A percentile compares a stretch with the other conserved stretches of the same genome.
Conservation (phyloP, 352 stramenopile species). For the Pythium dissotocum region DNA sequence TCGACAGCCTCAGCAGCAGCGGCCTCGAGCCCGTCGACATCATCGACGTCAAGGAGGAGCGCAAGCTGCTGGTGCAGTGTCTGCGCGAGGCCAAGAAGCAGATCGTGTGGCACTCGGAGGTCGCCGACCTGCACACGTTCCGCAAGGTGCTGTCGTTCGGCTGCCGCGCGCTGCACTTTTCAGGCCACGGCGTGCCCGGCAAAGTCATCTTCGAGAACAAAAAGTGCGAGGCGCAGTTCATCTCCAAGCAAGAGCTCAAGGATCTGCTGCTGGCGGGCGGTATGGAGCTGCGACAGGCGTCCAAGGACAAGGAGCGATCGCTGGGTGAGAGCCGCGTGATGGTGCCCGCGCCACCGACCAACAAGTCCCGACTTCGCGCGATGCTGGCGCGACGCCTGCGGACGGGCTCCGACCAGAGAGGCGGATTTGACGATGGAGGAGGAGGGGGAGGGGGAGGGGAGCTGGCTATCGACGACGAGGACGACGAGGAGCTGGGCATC, state of each 20-base stretch:
- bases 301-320: conserved; percentile 7
- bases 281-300: conserved; percentile 31
- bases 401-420: background rate
- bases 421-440: background rate
- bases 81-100: conserved; percentile 62
- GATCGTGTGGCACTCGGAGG: conserved; percentile 77
- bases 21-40: conserved; percentile 82
- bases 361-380: conserved; percentile 19
- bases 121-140: conserved; percentile 80
- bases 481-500: conserved; percentile 18
- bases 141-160: conserved; percentile 79
- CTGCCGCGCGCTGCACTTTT: conserved; percentile 79
- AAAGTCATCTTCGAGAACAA: conserved; percentile 84
- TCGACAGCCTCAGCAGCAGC: conserved; percentile 29
- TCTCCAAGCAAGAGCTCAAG: conserved; percentile 78
- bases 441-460: background rate
- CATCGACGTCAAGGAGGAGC: conserved; percentile 81
- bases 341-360: background rate
- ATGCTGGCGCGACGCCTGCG: conserved; percentile 16
- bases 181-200: conserved; percentile 68
- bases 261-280: conserved; percentile 72
- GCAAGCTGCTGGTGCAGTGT: conserved; percentile 71
- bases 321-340: conserved; percentile 2
- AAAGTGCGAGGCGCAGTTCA: conserved; percentile 81
- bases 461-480: conserved; percentile 6